phyloP scores from a whole-genome alignment of 768 basidiomycete species.

The Chiua virens region DNA sequence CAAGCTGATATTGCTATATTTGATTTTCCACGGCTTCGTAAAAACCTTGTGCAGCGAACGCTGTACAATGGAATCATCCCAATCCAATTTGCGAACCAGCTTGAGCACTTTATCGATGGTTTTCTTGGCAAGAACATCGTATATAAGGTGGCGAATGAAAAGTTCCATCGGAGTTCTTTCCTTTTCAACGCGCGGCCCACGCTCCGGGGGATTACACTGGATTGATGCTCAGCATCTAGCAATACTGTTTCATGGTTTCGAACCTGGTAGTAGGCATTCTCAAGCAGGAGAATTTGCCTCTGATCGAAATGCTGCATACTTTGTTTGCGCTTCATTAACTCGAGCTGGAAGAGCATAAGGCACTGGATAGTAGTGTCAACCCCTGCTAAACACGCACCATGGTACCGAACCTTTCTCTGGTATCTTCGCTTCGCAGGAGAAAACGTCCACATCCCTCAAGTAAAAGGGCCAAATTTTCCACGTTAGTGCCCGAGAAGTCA shows the following conservation, averaged over 20 bases:
- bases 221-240: conserved; percentile 9
- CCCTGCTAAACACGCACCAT: conserved; percentile 57
- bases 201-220: conserved; percentile 96
- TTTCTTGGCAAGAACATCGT: conserved; percentile 88
- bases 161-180: conserved; percentile 82
- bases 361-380: neutral
- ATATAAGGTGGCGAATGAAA: conserved; percentile 95
- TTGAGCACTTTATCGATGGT: conserved; percentile 96
- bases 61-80: conserved; percentile 73
- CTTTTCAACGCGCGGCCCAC: conserved; percentile 82
- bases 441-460: conserved; percentile 95
- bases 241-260: neutral
- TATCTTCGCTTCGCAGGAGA: conserved; percentile 83
- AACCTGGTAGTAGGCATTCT: conserved; percentile 98
- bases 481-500: conserved; percentile 88
- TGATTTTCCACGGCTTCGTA: conserved; percentile 98
- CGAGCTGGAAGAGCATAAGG: conserved; percentile 57
- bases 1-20: conserved; percentile 84
- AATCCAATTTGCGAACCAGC: conserved; percentile 89
- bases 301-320: conserved; percentile 91
- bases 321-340: conserved; percentile 94
- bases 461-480: conserved; percentile 89
- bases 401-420: conserved; percentile 78
- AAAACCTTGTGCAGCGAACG: conserved; percentile 82
- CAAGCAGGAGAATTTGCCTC: conserved; percentile 82